Percentiles rank a stretch among this genome's conserved stretches.
Evolutionary conservation across 2,329 filamentous ascomycete genomes (phyloP).

Genomic region (Davidsoniella virescens): DNA sequence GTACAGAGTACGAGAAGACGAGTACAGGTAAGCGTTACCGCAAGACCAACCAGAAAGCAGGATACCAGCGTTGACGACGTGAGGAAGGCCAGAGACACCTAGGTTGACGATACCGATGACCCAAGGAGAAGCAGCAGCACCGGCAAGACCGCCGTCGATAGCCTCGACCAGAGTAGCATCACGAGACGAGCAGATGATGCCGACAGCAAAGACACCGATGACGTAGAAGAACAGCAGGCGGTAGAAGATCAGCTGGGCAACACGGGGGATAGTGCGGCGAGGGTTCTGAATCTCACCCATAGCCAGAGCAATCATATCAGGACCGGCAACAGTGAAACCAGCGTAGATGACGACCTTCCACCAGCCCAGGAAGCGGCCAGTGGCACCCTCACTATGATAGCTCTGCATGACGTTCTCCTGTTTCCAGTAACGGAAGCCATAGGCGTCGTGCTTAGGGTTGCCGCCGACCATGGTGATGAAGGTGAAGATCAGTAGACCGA

Average conservation of each 20-base stretch:
- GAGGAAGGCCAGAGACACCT: slow-evolving; percentile 42
- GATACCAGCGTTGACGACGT: slow-evolving; percentile 36
- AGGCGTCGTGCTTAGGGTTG: slow-evolving; percentile 45
- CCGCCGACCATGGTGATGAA: slow-evolving; percentile 54
- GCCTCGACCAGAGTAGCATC: slow-evolving; percentile 25
- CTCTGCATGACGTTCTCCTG: slow-evolving; percentile 20
- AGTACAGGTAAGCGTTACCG: slow-evolving; percentile 36
- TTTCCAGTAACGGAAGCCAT: slow-evolving; percentile 46
- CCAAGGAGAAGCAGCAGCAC: slow-evolving; percentile 42
- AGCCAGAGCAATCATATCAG: slow-evolving; percentile 46
- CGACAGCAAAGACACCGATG: slow-evolving; percentile 41
- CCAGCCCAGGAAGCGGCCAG: slow-evolving; percentile 46
- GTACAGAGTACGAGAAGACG: slow-evolving; percentile 33
- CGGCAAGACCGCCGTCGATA: slow-evolving; percentile 32
- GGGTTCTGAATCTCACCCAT: slow-evolving; percentile 48
- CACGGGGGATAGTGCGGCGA: slow-evolving; percentile 46
- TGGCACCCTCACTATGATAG: slow-evolving; percentile 27
- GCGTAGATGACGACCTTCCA: slow-evolving; percentile 44
- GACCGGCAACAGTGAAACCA: slow-evolving; percentile 50
- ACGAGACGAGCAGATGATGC: slow-evolving; percentile 41
- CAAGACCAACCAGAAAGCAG: slow-evolving; percentile 26
- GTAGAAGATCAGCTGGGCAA: slow-evolving; percentile 59
- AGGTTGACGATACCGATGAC: slow-evolving; percentile 41
- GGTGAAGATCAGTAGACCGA: slow-evolving; percentile 45
- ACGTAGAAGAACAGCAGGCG: slow-evolving; percentile 57